Evolutionary conservation across 179 eudicot species (phyloP).

Genomic region (Silene coronaria): DNA sequence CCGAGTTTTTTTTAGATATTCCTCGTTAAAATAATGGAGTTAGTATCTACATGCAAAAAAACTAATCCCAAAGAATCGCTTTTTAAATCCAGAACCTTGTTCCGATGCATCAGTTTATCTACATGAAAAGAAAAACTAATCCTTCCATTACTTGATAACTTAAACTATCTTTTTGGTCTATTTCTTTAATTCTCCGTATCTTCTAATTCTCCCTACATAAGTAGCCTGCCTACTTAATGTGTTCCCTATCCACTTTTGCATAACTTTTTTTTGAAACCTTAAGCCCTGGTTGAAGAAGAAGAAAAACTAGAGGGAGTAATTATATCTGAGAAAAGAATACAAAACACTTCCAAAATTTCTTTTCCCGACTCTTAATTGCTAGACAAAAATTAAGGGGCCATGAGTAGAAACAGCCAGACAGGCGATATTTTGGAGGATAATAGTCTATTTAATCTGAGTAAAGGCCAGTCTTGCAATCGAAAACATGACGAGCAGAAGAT

Average conservation of each 20-base stretch:
- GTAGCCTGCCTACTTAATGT: not conserved
- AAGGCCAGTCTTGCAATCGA: slow-evolving; percentile 1
- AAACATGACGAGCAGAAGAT: slow-evolving; percentile 4
- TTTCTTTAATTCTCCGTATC: not conserved
- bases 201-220: not conserved
- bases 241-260: not conserved
- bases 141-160: not conserved
- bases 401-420: no score
- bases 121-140: not conserved
- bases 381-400: not conserved
- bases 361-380: not conserved
- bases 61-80: not conserved
- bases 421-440: not conserved
- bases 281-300: no score
- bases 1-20: not conserved
- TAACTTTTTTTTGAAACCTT: no score
- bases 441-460: not conserved
- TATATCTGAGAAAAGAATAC: not conserved
- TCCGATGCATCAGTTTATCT: not conserved
- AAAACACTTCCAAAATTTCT: not conserved
- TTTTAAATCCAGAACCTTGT: not conserved
- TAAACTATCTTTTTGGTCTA: not conserved
- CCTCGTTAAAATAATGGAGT: not conserved
- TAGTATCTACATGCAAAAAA: not conserved
- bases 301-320: no score